phyloP scores from a whole-genome alignment of 2,329 filamentous ascomycete genomes.

The Pseudogymnoascus sp. region DNA sequence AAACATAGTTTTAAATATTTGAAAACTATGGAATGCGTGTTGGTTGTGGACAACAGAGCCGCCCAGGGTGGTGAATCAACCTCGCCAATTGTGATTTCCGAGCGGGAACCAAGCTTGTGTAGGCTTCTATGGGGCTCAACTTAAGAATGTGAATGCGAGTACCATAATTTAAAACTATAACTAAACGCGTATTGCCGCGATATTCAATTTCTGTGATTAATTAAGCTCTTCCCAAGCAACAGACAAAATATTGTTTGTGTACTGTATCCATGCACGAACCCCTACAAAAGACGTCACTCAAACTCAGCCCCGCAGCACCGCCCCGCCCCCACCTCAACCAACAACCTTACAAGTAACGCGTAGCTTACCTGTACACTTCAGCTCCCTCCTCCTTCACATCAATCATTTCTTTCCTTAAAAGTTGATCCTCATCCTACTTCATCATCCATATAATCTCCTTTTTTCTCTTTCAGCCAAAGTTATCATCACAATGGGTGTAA shows the following conservation, averaged over 20 bases:
- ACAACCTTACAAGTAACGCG: neutral
- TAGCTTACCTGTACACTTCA: neutral
- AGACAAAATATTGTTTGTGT: neutral
- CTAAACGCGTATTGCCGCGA: neutral
- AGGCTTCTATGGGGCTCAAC: too few species aligned
- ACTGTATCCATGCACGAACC: neutral
- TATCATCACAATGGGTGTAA: slow-evolving; percentile 1
- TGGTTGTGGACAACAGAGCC: too few species aligned
- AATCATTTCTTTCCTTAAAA: neutral
- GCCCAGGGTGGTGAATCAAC: too few species aligned
- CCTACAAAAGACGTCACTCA: neutral
- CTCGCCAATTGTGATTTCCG: too few species aligned
- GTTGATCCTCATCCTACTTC: neutral
- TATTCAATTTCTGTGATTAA: neutral
- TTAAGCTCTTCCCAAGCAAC: neutral
- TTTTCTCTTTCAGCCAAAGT: neutral
- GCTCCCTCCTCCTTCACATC: neutral
- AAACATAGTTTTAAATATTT: too few species aligned
- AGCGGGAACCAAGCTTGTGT: too few species aligned
- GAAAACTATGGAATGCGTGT: too few species aligned
- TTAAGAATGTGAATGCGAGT: too few species aligned
- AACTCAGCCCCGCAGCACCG: slow-evolving; percentile 4
- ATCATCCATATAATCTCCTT: neutral
- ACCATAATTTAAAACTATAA: neutral
- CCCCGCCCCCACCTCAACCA: neutral